A percentile compares a stretch with the other conserved stretches of the same genome.
Conservation (phyloP, 148 eudicot species). For the Camellia lanceoleosa region DNA sequence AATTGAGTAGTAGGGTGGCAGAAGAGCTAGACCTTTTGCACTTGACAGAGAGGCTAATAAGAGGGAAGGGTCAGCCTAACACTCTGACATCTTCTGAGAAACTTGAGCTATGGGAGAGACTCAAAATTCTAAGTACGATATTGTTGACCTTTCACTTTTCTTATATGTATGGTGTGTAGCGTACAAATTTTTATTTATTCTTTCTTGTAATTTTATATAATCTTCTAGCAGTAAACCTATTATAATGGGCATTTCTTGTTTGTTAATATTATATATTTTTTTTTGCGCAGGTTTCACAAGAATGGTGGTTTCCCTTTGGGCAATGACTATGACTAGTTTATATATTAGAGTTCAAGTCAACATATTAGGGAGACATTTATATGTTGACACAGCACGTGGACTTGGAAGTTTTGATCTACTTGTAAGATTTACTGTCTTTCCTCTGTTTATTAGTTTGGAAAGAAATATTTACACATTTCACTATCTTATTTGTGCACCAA, state of each 20-base stretch:
- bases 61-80: conserved; percentile 70
- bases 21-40: conserved; percentile 68
- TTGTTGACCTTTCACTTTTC: neutral
- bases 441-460: neutral
- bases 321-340: conserved; percentile 73
- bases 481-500: neutral
- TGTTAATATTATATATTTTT: too few relatives aligned
- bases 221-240: neutral
- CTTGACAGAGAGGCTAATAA: conserved; percentile 73
- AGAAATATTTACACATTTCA: neutral
- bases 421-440: conserved; percentile 42
- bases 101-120: conserved; percentile 86
- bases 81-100: conserved; percentile 70
- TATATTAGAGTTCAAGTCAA: conserved; percentile 92
- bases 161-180: neutral
- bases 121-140: conserved; percentile 80
- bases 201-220: neutral
- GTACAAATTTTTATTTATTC: neutral
- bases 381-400: conserved; percentile 79
- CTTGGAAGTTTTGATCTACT: conserved; percentile 56
- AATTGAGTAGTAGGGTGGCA: conserved; percentile 53
- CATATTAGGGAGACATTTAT: conserved; percentile 91
- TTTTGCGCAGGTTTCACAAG: conserved; percentile 69
- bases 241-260: conserved; percentile 6
- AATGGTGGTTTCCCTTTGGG: conserved; percentile 74